Evolutionary conservation across 2,329 filamentous ascomycete species (phyloP).

Genomic region (Microcera coccophila): DNA sequence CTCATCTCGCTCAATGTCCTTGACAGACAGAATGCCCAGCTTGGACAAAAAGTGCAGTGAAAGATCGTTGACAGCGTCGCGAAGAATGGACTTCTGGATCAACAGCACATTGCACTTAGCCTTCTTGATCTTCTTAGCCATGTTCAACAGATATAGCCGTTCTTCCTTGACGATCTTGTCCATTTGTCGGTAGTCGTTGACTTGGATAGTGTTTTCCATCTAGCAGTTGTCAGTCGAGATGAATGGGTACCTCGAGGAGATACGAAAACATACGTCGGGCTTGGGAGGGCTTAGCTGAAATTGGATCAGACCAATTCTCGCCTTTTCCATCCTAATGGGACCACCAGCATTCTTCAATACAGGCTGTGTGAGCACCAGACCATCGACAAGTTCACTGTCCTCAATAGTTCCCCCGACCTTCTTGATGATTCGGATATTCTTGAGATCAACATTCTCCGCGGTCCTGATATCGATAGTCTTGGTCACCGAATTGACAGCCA

Average conservation of each 20-base stretch:
- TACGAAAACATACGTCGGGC: constrained; percentile 68
- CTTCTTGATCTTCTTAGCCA: constrained; percentile 99
- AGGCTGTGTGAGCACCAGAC: constrained; percentile 84
- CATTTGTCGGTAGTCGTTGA: constrained; percentile 99
- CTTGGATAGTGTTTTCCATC: constrained; percentile 99
- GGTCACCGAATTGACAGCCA: constrained; percentile 94
- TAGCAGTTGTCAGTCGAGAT: constrained; percentile 33
- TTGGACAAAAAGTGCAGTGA: constrained; percentile 97
- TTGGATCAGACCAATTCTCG: constrained; percentile 92
- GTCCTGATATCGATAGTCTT: constrained; percentile 95
- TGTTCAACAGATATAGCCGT: constrained; percentile 93
- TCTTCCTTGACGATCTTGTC: constrained; percentile 99
- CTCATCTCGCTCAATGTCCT: constrained; percentile 97
- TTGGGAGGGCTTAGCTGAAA: constrained; percentile 98
- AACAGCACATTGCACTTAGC: constrained; percentile 98
- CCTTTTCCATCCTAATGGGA: constrained; percentile 92
- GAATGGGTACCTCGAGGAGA: not conserved
- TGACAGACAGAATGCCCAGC: constrained; percentile 90
- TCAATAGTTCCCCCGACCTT: constrained; percentile 98
- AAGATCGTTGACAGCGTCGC: constrained; percentile 96
- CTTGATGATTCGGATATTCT: constrained; percentile 95
- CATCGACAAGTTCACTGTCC: constrained; percentile 95
- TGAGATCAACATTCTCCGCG: constrained; percentile 92
- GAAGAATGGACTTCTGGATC: constrained; percentile 97
- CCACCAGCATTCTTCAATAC: constrained; percentile 93